A percentile compares a stretch with the other conserved stretches of the same genome.
These are phyloP conservation scores for Blastomyces parvus DNA, from an alignment of 2,329 filamentous ascomycete species.

Conservation along the genomic window DNA sequence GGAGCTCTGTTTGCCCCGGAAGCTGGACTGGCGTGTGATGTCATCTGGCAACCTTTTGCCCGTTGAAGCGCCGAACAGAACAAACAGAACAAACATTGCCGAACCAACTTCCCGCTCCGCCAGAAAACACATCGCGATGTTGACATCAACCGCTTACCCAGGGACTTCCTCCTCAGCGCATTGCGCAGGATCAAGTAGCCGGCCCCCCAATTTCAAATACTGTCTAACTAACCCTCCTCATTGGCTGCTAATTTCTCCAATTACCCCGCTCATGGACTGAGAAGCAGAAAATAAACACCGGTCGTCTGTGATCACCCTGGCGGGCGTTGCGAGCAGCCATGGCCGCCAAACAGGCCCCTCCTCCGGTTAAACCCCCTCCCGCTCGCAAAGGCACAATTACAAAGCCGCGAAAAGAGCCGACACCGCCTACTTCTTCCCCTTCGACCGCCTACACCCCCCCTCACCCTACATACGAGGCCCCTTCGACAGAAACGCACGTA, in stretches of 20 bases:
- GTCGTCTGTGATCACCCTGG: neutral
- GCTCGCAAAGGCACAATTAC: neutral
- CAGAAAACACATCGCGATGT: neutral
- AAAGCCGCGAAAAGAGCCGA: neutral
- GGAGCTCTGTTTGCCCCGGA: too few species aligned
- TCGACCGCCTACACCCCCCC: neutral
- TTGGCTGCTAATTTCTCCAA: neutral
- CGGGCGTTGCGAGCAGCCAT: neutral
- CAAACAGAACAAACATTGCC: constrained; percentile 17
- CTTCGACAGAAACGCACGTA: neutral
- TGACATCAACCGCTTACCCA: neutral
- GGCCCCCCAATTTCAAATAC: neutral
- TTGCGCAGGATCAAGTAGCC: neutral
- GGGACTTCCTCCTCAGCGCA: neutral
- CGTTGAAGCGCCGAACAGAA: neutral
- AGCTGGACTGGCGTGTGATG: neutral
- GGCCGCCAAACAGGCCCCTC: neutral
- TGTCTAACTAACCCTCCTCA: neutral
- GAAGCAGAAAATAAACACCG: neutral
- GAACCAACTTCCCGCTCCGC: constrained; percentile 8
- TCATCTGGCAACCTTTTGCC: too few species aligned
- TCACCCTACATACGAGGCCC: neutral
- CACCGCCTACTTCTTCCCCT: neutral
- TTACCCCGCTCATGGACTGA: neutral
- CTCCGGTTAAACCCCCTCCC: neutral